Conservation (phyloP, 495 filamentous ascomycete species). For the Alectoria sarmentosa region DNA sequence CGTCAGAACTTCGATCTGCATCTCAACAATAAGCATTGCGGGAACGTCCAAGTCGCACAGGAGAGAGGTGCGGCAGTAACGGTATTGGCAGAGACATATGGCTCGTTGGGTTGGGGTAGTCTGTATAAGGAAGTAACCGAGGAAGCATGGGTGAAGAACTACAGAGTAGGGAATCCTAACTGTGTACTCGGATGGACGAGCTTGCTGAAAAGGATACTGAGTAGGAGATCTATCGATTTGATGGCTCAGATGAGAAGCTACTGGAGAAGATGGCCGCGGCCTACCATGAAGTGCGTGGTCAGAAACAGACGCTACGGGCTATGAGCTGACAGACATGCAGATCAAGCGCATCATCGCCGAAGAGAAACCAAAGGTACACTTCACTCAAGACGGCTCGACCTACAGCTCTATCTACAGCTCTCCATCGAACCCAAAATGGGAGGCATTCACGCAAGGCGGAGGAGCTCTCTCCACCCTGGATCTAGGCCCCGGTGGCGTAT, state of each 20-base stretch:
- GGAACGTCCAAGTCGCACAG: not conserved
- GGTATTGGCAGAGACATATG: not conserved
- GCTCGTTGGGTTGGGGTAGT: conserved; percentile 1
- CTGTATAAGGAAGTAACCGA: not conserved
- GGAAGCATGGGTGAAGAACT: conserved; percentile 1
- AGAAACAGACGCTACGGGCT: not conserved
- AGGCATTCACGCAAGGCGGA: not conserved
- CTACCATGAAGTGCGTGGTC: not conserved
- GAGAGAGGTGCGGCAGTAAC: not conserved
- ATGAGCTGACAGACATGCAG: not conserved
- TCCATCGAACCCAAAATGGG: not conserved
- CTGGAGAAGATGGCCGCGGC: not conserved
- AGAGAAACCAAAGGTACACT: not conserved
- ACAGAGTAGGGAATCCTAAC: not conserved
- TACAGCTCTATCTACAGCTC: not conserved
- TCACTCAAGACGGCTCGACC: not conserved
- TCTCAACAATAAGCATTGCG: accelerated
- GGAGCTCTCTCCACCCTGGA: not conserved
- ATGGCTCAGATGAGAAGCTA: not conserved
- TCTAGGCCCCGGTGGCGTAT: not conserved
- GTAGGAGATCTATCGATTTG: not conserved
- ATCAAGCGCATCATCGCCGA: not conserved
- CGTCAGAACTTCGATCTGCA: not conserved
- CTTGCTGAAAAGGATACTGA: not conserved
- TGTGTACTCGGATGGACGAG: not conserved